A percentile compares a stretch with the other conserved stretches of the same genome.
These are phyloP conservation scores for Lablab purpureus DNA, from an alignment of 306 rosid species.

Conservation along the genomic window DNA sequence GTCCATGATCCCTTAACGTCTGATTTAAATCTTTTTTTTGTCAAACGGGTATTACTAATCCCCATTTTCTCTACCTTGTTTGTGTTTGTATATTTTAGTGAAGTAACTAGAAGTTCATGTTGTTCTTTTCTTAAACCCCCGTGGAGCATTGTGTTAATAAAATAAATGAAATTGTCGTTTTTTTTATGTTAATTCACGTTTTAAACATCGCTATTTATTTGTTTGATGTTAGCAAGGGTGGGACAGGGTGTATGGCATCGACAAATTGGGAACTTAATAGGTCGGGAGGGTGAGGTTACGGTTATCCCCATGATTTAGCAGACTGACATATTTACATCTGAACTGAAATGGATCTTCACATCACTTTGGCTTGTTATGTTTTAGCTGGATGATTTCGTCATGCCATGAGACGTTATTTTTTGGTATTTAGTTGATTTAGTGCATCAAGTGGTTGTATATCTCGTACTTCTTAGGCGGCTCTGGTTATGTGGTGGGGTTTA, in stretches of 20 bases:
- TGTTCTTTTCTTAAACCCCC: slow-evolving; percentile 29
- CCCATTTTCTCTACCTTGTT: background rate
- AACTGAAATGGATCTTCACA: slow-evolving; percentile 13
- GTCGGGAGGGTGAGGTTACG: background rate
- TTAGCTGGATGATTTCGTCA: slow-evolving; percentile 7
- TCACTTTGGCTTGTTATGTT: slow-evolving; percentile 2
- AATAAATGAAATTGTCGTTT: background rate
- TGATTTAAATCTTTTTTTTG: background rate
- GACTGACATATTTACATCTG: background rate
- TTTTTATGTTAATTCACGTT: background rate
- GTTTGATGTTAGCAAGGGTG: background rate
- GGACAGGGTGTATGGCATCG: background rate
- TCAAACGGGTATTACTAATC: background rate
- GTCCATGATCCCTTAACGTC: background rate
- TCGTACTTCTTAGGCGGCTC: background rate
- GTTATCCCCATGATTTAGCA: background rate
- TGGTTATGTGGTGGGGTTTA: background rate
- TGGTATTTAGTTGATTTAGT: background rate
- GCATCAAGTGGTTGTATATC: background rate
- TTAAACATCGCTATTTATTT: slow-evolving; percentile 3
- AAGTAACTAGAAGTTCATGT: slow-evolving; percentile 24
- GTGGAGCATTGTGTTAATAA: background rate
- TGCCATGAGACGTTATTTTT: background rate
- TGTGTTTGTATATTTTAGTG: background rate
- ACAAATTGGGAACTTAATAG: slow-evolving; percentile 3